Evolutionary conservation across 768 basidiomycete species (phyloP).

Genomic region (Phaeolepiota aurea): DNA sequence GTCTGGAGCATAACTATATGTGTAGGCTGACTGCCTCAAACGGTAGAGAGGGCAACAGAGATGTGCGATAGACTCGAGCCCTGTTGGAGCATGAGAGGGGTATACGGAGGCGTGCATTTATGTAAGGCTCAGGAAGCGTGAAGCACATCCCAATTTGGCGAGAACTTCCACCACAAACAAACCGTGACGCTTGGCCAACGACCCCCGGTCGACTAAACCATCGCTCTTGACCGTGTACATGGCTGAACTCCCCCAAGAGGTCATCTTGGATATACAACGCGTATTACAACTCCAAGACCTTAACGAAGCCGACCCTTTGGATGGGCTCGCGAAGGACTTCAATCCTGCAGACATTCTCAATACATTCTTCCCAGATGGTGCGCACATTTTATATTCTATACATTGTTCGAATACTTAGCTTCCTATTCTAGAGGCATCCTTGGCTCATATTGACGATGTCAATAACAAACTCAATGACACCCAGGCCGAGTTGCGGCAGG

Average conservation of each 20-base stretch:
- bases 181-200: not conserved
- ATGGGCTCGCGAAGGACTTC: constrained; percentile 50
- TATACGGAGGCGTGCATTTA: not conserved
- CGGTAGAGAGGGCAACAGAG: no score
- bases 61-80: no score
- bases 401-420: no score
- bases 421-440: constrained; percentile 55
- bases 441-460: constrained; percentile 64
- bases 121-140: not conserved
- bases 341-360: constrained; percentile 52
- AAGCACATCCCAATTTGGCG: constrained; percentile 3
- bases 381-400: constrained; percentile 9
- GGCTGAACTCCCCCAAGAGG: constrained; percentile 56
- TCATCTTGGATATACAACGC: constrained; percentile 63
- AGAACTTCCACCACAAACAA: not conserved
- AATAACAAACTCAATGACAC: constrained; percentile 61
- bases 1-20: constrained; percentile 8
- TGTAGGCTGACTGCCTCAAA: no score
- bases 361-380: constrained; percentile 75
- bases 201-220: not conserved
- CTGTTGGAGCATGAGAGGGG: not conserved
- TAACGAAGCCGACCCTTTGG: constrained; percentile 44
- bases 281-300: constrained; percentile 48
- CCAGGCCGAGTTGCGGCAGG: constrained; percentile 59
- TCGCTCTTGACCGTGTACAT: constrained; percentile 19